Percentiles rank a stretch among this genome's conserved stretches.
phyloP scores from a whole-genome alignment of 2,329 filamentous ascomycete species.

The Fusarium sp. region DNA sequence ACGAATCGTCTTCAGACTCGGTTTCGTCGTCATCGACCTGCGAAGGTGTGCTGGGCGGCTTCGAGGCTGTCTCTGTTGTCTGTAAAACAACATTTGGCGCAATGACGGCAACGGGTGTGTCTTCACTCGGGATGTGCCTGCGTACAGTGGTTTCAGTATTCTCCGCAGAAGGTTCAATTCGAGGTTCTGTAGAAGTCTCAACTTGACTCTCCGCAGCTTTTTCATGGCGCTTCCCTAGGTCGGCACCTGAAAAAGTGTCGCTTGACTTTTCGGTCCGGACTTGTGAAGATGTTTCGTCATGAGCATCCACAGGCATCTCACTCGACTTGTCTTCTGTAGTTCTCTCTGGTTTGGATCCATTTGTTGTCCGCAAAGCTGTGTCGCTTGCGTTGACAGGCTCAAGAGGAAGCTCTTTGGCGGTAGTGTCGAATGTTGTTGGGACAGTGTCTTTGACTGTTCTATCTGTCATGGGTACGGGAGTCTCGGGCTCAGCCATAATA shows the following conservation, averaged over 20 bases:
- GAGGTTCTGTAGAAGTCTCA: not conserved
- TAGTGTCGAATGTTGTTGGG: constrained; percentile 4
- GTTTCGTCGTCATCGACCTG: constrained; percentile 65
- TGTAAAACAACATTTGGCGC: constrained; percentile 40
- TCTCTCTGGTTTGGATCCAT: not conserved
- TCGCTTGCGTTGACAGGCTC: constrained; percentile 15
- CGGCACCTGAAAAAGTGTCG: not conserved
- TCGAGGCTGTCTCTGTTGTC: constrained; percentile 49
- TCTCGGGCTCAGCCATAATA: constrained; percentile 14
- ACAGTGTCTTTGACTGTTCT: not conserved
- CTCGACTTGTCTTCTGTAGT: constrained; percentile 3
- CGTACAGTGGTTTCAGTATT: not conserved
- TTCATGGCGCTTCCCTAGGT: constrained; percentile 5
- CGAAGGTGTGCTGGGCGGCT: constrained; percentile 60
- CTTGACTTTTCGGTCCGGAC: not conserved
- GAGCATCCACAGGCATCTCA: not conserved
- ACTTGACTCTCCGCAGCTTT: not conserved
- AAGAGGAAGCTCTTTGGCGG: not conserved
- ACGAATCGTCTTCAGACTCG: constrained; percentile 66
- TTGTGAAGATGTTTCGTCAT: not conserved
- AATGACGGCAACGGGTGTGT: constrained; percentile 3
- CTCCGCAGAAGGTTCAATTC: not conserved
- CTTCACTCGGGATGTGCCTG: constrained; percentile 5
- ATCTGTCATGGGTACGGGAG: constrained; percentile 12
- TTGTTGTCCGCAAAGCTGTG: not conserved